Evolutionary conservation across 306 rosid species (phyloP), one percentile per base, ranked within the genome.

Genomic region (Cucumis hystrix): DNA sequence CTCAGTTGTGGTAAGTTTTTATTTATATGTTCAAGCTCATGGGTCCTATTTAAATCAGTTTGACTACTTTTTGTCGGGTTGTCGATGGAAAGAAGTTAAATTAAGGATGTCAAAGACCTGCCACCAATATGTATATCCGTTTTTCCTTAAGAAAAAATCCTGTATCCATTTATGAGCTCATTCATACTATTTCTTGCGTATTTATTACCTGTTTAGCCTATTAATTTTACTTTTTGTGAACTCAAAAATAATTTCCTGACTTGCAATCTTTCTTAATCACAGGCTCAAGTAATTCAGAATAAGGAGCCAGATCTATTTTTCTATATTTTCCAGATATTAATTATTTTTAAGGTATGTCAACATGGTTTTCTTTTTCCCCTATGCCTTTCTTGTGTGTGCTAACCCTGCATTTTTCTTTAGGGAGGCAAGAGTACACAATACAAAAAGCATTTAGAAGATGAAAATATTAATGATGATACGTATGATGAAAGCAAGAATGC

Each of bases 261-360:
- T 77, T 78, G n/a, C n/a, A 39, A 78, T 28, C 11, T 60, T 23
- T 78, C 74, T 78, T 79, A 68, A 79, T 35, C 83, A 78, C 87
- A 94, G 97, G 97, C 93, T 56, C 94, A 87, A 84, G 85, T 90
- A 77, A 77, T 85, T 18, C 91, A 92, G 86, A 88, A 87, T 63
- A 88, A 85, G 80, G 98, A 94, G 87, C 95, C 98, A 84, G 84
- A 83, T 81, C 95, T 87, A 37, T 94, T 94, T 87, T 89, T 94
- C 83, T 89, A 87, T 68, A 86, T 94, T 80, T 85, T 94, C 75
- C 87, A 82, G 84, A 87, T 80, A 72, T 74, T 92, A 78, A 82
- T 92, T 86, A 82, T 92, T 79, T 89, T 85, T 80, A 92, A 92
- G 95, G 98, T 94, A 77, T 62, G 71, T 79, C 66, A 72, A 65